These are phyloP conservation scores for Vigna unguiculata DNA, from an alignment of 306 rosid genomes.

Conservation along the genomic window DNA sequence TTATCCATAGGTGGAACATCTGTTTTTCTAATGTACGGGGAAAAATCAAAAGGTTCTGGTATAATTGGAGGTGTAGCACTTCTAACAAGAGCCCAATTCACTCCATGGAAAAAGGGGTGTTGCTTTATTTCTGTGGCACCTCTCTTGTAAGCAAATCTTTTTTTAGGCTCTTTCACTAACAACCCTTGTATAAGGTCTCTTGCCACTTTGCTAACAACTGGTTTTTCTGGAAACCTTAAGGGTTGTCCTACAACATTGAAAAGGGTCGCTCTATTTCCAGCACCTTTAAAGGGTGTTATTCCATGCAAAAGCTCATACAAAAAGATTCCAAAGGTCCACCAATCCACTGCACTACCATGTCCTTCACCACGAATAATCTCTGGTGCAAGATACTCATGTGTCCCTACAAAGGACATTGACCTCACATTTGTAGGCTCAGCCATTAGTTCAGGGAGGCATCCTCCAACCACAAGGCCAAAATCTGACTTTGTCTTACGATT, in stretches of 20 bases:
- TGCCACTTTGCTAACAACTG: conserved; percentile 58
- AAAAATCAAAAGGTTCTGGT: conserved; percentile 68
- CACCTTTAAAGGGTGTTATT: conserved; percentile 88
- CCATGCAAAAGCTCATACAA: conserved; percentile 82
- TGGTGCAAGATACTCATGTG: conserved; percentile 91
- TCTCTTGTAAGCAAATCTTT: conserved; percentile 74
- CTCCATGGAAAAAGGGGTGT: conserved; percentile 88
- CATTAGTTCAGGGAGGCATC: conserved; percentile 81
- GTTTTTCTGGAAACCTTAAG: conserved; percentile 74
- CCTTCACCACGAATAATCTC: conserved; percentile 90
- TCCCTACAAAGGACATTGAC: conserved; percentile 93
- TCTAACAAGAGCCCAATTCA: conserved; percentile 88
- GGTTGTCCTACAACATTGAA: conserved; percentile 85
- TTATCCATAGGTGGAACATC: conserved; percentile 30
- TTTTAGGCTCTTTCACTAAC: conserved; percentile 80
- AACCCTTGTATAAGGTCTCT: conserved; percentile 81
- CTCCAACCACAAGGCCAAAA: conserved; percentile 63
- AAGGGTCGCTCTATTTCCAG: conserved; percentile 75
- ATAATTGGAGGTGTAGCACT: conserved; percentile 77
- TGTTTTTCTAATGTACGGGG: conserved; percentile 55
- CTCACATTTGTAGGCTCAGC: conserved; percentile 90
- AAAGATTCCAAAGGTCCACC: conserved; percentile 96
- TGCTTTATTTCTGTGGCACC: conserved; percentile 96
- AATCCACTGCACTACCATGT: conserved; percentile 92
- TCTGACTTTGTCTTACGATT: conserved; percentile 80